These are phyloP conservation scores for Heteromeles arbutifolia DNA, from an alignment of 306 rosid species.

Conservation along the genomic window DNA sequence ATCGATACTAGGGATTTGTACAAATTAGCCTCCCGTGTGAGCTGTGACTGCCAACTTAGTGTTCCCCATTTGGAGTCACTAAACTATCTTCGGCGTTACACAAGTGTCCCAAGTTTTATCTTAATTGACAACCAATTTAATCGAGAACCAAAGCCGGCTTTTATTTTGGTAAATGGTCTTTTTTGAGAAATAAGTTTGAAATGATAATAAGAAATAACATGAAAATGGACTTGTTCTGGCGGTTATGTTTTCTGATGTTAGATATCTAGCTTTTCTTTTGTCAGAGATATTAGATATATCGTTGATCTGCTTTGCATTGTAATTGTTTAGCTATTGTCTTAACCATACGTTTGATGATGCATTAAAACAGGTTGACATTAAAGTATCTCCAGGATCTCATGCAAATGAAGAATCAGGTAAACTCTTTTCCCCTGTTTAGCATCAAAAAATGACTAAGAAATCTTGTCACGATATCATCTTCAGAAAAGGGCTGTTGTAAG, in stretches of 20 bases:
- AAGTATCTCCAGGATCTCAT: conserved; percentile 94
- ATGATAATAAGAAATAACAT: not conserved
- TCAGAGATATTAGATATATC: not conserved
- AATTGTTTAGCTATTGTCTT: conserved; percentile 1
- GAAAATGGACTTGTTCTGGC: not conserved
- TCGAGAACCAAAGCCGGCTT: not conserved
- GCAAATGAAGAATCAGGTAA: conserved; percentile 88
- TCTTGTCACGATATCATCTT: not conserved
- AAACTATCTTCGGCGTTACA: not conserved
- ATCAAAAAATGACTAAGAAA: not conserved
- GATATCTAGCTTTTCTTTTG: too few species aligned
- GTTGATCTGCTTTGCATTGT: not conserved
- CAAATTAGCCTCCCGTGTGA: not conserved
- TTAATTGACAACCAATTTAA: not conserved
- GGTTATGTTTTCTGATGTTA: too few species aligned
- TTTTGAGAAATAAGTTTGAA: not conserved
- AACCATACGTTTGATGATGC: conserved; percentile 9
- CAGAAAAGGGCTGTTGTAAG: not conserved
- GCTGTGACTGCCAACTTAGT: not conserved
- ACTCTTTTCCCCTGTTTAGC: not conserved
- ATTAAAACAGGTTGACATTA: conserved; percentile 79
- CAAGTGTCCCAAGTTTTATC: not conserved
- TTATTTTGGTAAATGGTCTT: not conserved
- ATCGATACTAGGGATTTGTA: not conserved
- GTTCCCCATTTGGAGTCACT: not conserved